Conservation (phyloP, 225 moss, liverwort and hornwort species). For the Bryoerythrophyllum caledonicum region DNA sequence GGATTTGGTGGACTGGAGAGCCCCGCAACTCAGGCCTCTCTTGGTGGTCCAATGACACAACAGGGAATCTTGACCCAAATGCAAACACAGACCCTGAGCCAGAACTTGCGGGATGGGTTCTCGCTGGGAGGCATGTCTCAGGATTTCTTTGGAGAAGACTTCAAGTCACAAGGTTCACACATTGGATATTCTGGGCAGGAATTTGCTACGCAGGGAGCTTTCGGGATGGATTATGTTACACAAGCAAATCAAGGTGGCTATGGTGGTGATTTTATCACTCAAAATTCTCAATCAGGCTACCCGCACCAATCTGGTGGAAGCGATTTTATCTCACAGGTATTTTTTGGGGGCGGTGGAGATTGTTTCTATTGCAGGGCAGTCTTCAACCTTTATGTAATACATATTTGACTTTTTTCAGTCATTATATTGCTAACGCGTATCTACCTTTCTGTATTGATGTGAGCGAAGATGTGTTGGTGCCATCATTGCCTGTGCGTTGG, state of each 20-base stretch:
- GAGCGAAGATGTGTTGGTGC: not conserved
- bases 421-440: not conserved
- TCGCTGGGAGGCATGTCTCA: slow-evolving; percentile 96
- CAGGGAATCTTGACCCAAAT: slow-evolving; percentile 93
- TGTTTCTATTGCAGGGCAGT: not conserved
- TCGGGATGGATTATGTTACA: slow-evolving; percentile 84
- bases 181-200: slow-evolving; percentile 83
- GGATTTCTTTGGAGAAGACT: slow-evolving; percentile 97
- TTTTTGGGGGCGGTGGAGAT: not conserved
- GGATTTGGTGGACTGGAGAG: slow-evolving; percentile 84
- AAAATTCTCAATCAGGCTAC: slow-evolving; percentile 79
- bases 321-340: slow-evolving; percentile 89
- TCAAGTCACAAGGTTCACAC: slow-evolving; percentile 98
- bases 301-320: slow-evolving; percentile 67
- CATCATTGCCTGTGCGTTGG: not conserved
- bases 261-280: slow-evolving; percentile 78
- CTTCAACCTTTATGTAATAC: not conserved
- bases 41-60: slow-evolving; percentile 82
- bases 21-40: slow-evolving; percentile 88
- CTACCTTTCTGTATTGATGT: not conserved
- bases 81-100: slow-evolving; percentile 80
- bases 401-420: not conserved
- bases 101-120: slow-evolving; percentile 90
- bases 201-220: slow-evolving; percentile 86
- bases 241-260: slow-evolving; percentile 83